Base-by-base conservation (phyloP, 2,329 filamentous ascomycete species). In the Bipolaris cookei region DNA sequence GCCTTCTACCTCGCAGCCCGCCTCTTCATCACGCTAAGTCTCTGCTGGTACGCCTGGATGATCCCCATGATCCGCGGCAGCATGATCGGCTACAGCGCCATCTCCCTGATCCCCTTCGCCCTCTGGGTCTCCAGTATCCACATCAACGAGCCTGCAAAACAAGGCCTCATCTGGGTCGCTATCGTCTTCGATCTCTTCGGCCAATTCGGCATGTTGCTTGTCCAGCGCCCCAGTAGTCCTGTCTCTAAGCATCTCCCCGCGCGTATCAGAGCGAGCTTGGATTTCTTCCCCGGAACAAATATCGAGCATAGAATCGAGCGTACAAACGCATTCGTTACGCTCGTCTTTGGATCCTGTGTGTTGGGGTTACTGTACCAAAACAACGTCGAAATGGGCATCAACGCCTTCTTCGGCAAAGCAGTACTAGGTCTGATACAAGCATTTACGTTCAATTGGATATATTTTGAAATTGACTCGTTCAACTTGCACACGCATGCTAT, bases 271-370 rank as follows among this genome's bases (percentile, higher is more conserved):
- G 67, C 72, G 4, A 69, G 77, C 3, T 85, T 87, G 55, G 85
- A 88, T 60, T 88, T 87, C 70, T 83, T 81, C 51, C 86, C 85
- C 2, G 85, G 84, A 0, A 77, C 85, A 44, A 89, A 88, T 62
- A 89, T 89, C 61, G 87, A 89, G 72, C 87, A 89, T 70, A 82
- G 84, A 52, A 84, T 86, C 4, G 86, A 88, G 71, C 78, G 87
- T 6, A 88, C 84, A 28, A 85, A 84, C 54, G 86, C 86, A 0
- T 89, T 89, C 65, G 84, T 88, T 0, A 84, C 85, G 0, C 76
- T 89, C 2, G 86, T 89, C 1, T 84, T 89, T 63, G 86, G 87
- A 14, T 88, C 88, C 62, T 85, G 82, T 1, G 86, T 89, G 21
- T 81, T 89, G 25, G 85, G 83, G 0, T 77, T 88, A 34, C 76